Base-by-base conservation (phyloP, 2,329 filamentous ascomycete species). In the Zalaria obscura region DNA sequence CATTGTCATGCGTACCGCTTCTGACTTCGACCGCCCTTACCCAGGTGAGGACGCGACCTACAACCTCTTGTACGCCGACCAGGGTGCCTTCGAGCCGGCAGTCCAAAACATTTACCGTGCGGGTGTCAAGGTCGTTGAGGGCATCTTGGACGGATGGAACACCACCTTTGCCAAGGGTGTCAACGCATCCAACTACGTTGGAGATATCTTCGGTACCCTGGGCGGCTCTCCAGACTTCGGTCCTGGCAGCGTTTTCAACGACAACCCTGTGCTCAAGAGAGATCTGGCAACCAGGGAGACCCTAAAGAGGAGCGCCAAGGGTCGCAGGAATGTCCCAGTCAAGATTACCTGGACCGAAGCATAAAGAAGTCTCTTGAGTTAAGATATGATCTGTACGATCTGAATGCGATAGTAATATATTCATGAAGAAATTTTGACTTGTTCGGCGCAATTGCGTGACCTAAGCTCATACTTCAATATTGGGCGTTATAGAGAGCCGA, bases 21-120 rank as follows among this genome's bases (percentile, higher is more conserved):
- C 76, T 6, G 75, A 85, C 61, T 85, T 85, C 53, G 81, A 85
- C 55, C 73, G 81, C 4, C 78, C 78, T 0, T 78, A 75, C 25
- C 70, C 73, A 0, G 72, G 70, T 7, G 57, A 72, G 5, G 65
- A 69, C 0, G 68, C 74, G 5, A 66, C 69, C 18, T 66, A 76
- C 32, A 79, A 83, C 51, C 65, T 85, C 5, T 67, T 75, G 33
- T 66, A 70, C 34, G 60, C 68, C 0, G 60, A 80, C 34, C 75
- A 81, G 53, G 79, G 78, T 38, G 78, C 72, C 3, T 83, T 80
- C 53, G 57, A 60, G 27, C 73, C 78, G 27, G 73, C 80, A 2
- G 61, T 83, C 11, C 55, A 71, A 45, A 86, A 85, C 55, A 69
- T 84, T 36, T 85, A 75, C 58, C 60, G 67, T 4, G 79, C 78